These are phyloP conservation scores for Ustilago tritici DNA, from an alignment of 1,284 basidiomycete species.

Conservation along the genomic window DNA sequence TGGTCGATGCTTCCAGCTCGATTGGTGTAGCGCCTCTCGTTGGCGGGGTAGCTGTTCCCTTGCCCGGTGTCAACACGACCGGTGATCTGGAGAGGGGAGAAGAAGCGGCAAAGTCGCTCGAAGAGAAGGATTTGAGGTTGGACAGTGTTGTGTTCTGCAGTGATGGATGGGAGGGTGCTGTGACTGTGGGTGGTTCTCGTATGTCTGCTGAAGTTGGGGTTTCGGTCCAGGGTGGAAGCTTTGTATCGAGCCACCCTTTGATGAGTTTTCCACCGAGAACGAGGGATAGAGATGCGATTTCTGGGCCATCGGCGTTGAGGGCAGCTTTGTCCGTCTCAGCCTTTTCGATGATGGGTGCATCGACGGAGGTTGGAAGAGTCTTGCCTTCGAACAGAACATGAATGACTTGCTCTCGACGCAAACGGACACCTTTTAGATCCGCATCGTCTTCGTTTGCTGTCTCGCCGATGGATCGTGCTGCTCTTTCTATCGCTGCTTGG, in stretches of 20 bases:
- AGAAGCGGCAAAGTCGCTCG: constrained; percentile 26
- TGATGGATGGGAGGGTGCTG: constrained; percentile 13
- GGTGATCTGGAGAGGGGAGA: constrained; percentile 8
- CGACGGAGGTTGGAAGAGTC: background rate
- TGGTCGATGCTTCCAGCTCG: constrained; percentile 29
- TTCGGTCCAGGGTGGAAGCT: constrained; percentile 41
- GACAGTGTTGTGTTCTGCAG: constrained; percentile 31
- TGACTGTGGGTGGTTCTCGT: constrained; percentile 32
- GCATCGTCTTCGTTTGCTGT: constrained; percentile 35
- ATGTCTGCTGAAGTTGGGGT: constrained; percentile 25
- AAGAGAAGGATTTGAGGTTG: constrained; percentile 47
- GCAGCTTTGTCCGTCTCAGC: background rate
- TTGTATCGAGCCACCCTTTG: constrained; percentile 49
- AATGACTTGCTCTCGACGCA: constrained; percentile 55
- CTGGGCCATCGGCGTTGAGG: background rate
- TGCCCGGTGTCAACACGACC: constrained; percentile 22
- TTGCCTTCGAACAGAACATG: constrained; percentile 57
- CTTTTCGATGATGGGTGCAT: background rate
- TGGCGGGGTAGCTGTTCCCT: constrained; percentile 13
- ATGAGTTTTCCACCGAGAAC: constrained; percentile 47
- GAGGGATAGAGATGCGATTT: constrained; percentile 44
- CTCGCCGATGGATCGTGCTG: constrained; percentile 30
- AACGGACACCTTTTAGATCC: constrained; percentile 51
- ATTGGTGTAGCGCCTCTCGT: constrained; percentile 29
- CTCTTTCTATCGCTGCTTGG: constrained; percentile 20